Base-by-base conservation (phyloP, 352 stramenopile species). In the Globisporangium irregulare region DNA sequence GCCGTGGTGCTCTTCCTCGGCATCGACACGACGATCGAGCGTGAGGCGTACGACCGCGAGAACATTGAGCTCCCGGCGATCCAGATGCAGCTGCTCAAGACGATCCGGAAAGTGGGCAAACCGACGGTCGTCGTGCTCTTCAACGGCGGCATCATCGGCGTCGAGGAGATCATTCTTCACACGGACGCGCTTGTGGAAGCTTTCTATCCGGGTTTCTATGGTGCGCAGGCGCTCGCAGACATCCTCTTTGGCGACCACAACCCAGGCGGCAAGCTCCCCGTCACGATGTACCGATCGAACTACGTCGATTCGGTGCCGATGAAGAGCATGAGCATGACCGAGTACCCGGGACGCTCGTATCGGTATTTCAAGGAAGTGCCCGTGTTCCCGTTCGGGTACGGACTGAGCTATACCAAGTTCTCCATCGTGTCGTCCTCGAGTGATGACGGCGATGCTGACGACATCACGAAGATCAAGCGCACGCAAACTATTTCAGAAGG, bases 311-410 rank as follows among this genome's bases (percentile, higher is more conserved):
- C 68, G 1, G 78, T 97, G 12, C 61, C 84, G 9, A 95, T 96
- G 82, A 91, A 84, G 73, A 94, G 88, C 67, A 97, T 97, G 87
- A 87, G 86, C 77, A 97, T 98, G 91, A 96, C 87, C 41, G 72
- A 80, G 62, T 90, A 88, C 62, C 92, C 92, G 5, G 93, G 93
- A 3, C 86, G 92, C 9, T 97, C 91, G n/a, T 97, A 98, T 70
- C 79, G 90, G 2, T 98, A 98, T 71, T 98, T 89, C 78, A 94
- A 89, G 63, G 91, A 93, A 57, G 73, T 91, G 6, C 84, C 89
- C 0, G 86, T 98, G 38, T 95, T 96, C 56, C 82, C 89, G 8
- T 98, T 98, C 68, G 93, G 93, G 8, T 93, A 82, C 67, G 93
- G 93, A 3, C 78, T 98, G 43, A 96, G 85, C 60, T 98, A 98